phyloP scores from a whole-genome alignment of 805 yeast species.

The Cyberlindnera japonica region DNA sequence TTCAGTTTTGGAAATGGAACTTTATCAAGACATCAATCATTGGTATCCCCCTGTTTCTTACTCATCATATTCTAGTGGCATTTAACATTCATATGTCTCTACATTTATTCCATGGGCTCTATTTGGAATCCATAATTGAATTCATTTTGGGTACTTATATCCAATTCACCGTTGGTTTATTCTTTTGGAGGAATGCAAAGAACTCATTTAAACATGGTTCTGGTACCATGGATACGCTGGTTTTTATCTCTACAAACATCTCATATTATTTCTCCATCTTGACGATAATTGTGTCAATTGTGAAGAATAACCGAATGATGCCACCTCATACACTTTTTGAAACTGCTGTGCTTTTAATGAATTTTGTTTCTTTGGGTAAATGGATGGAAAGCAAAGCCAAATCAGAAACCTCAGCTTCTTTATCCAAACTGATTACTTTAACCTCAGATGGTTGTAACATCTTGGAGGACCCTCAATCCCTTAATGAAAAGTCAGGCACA shows the following conservation, averaged over 20 bases:
- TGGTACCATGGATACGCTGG: slow-evolving; percentile 89
- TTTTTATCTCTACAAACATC: slow-evolving; percentile 74
- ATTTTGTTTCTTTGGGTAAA: slow-evolving; percentile 86
- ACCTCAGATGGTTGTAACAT: slow-evolving; percentile 76
- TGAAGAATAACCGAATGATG: slow-evolving; percentile 34
- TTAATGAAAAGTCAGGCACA: slow-evolving; percentile 18
- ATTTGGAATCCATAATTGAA: slow-evolving; percentile 59
- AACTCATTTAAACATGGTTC: slow-evolving; percentile 65
- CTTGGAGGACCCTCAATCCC: slow-evolving; percentile 37
- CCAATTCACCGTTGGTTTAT: slow-evolving; percentile 58
- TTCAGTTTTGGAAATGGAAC: slow-evolving; percentile 61
- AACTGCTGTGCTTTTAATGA: slow-evolving; percentile 78
- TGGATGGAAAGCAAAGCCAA: slow-evolving; percentile 89
- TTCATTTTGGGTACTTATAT: slow-evolving; percentile 54
- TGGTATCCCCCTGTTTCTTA: slow-evolving; percentile 59
- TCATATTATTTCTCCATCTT: slow-evolving; percentile 73
- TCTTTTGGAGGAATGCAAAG: slow-evolving; percentile 62
- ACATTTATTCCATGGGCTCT: slow-evolving; percentile 50
- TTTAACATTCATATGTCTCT: slow-evolving; percentile 28
- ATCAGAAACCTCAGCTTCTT: slow-evolving; percentile 87
- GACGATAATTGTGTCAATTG: slow-evolving; percentile 50
- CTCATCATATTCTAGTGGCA: slow-evolving; percentile 47
- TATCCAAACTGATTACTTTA: slow-evolving; percentile 73
- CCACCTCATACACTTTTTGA: slow-evolving; percentile 79
- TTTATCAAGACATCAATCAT: slow-evolving; percentile 48